Base-by-base conservation (phyloP, 371 early-diverging fungal genomes). In the Choanephora cucurbitarum region DNA sequence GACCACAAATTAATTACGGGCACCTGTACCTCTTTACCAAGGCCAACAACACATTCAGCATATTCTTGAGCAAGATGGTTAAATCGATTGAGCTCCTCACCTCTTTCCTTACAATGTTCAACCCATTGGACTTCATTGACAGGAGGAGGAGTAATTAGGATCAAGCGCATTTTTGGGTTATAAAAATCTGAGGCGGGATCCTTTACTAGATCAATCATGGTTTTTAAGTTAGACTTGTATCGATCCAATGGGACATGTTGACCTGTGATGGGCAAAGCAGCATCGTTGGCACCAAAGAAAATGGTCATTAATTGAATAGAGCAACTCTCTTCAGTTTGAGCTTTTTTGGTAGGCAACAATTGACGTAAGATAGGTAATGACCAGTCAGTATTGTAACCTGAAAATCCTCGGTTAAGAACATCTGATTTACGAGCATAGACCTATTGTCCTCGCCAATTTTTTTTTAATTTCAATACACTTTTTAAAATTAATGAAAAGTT, bases 231-330 rank as follows among this genome's bases (percentile, higher is more conserved):
- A 1, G 52, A 24, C 19, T 65, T 72, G 64, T 80, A 95, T 13
- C 78, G 69, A 0, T 67, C 72, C 19, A 94, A 42, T 1, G 90
- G 79, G 0, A 94, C 90, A 56, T 87, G 87, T 37, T 89, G 90
- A 6, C 53, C 43, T 0, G 75, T 61, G 22, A 66, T 66, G n/a
- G 73, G 66, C 7, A 82, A 44, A 5, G 83, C 76, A 0, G 91
- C 85, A 62, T 95, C 96, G 67, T 95, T 95, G 41, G 94, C 86
- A 6, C 96, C 96, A 40, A 91, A 80, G 47, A 92, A 87, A 13
- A 95, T 77, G 18, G 85, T 87, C 50, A 91, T 64, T 24, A 94
- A 70, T 10, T 63, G 66, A 42, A 89, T 67, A 11, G 66, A 62
- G 5, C 82, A 59, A 5, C 60, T 50, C 15, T 63, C 44, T 40